Base-by-base conservation (phyloP, 768 basidiomycete species). In the Trametes gibbosa region DNA sequence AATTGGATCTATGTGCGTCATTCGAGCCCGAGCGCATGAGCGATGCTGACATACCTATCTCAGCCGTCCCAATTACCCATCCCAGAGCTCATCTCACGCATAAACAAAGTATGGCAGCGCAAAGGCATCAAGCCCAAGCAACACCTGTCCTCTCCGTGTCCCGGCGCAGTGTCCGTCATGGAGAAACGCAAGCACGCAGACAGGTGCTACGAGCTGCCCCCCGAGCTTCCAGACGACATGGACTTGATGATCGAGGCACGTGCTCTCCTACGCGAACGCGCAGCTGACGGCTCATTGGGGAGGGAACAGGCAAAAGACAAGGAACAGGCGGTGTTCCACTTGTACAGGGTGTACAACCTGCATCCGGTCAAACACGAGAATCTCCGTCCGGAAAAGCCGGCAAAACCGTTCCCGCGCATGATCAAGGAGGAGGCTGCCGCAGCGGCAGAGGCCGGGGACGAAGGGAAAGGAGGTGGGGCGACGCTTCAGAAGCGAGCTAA, bases 51-150 rank as follows among this genome's bases (percentile, higher is more conserved):
- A 76, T 17, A 39, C 7, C 76, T 77, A 9, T 63, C 65, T 5
- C 69, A 77, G 57, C 78, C 89, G 1, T 64, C 62, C n/a, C 58
- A 50, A 14, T 52, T 56, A 8, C 66, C 67, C 6, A 82, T 85
- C 1, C 71, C 77, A 0, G 79, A 77, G 27, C 87, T 96, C 61
- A 90, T 95, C 35, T 77, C 81, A n/a, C 79, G 84, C 23, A 85
- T 92, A 58, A 85, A 87, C 58, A 81, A 79, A 14, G 90, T 90
- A 29, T 98, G 90, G 79, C 70, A 74, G 27, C 78, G 78, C 43
- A 85, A 90, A 13, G 88, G 90, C 7, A 96, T 98, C 60, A 81
- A 77, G 37, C 90, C 92, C 6, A 98, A 97, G 74, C 95, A 96
- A 69, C 95, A 98, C 73, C 81, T 96, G 12, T 93, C 90, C 49